A percentile compares a stretch with the other conserved stretches of the same genome.
phyloP scores from a whole-genome alignment of 371 early-diverging fungal species.

The Parasitella parasitica region DNA sequence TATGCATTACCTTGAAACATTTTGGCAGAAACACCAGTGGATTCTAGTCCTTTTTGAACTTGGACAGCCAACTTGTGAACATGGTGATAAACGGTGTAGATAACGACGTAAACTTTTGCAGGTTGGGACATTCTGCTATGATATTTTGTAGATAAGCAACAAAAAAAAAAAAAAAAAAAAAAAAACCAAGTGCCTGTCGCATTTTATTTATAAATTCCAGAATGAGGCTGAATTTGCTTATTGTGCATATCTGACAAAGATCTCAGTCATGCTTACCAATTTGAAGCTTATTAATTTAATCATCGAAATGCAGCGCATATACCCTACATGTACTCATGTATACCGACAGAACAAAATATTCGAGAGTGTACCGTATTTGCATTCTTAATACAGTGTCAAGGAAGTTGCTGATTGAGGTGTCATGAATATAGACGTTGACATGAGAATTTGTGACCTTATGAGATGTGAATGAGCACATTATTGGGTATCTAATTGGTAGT shows the following conservation, averaged over 20 bases:
- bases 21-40: constrained; percentile 58
- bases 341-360: too few species aligned
- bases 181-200: neutral
- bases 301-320: too few species aligned
- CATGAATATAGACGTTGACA: too few species aligned
- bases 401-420: too few species aligned
- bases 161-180: neutral
- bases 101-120: constrained; percentile 58
- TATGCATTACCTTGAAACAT: constrained; percentile 60
- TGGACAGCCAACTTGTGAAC: constrained; percentile 68
- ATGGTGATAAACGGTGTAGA: constrained; percentile 78
- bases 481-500: too few species aligned
- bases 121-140: constrained; percentile 14
- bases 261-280: neutral
- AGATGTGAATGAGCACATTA: too few species aligned
- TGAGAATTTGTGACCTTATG: too few species aligned
- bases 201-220: neutral
- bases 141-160: too few species aligned
- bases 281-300: too few species aligned
- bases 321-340: too few species aligned
- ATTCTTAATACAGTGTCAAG: too few species aligned
- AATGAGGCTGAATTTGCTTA: neutral
- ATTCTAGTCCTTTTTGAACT: constrained; percentile 64
- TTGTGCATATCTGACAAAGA: neutral
- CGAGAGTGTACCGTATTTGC: too few species aligned